A percentile compares a stretch with the other conserved stretches of the same genome.
Evolutionary conservation across 352 stramenopile genomes (phyloP).

Genomic region (Globisporangium sylvaticum): DNA sequence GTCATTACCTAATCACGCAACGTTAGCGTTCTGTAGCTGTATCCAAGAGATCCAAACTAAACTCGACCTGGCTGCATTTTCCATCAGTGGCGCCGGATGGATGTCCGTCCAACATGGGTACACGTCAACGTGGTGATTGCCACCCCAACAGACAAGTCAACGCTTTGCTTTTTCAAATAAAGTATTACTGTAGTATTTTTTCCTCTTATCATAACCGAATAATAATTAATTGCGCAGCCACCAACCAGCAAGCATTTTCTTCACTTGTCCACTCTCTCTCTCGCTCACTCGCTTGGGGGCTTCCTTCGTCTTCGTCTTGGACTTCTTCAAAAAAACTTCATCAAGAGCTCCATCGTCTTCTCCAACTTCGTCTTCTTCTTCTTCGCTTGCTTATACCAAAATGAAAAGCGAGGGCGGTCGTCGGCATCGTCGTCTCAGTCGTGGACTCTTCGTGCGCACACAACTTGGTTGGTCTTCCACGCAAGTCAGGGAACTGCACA

Average conservation of each 20-base stretch:
- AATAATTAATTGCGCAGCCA: neutral
- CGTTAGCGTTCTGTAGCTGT: too few species aligned
- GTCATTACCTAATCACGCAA: too few species aligned
- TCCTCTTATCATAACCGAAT: slow-evolving; percentile 6
- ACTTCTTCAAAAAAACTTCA: neutral
- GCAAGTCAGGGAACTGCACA: neutral
- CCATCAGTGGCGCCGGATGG: neutral
- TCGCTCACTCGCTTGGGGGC: neutral
- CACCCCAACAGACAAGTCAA: neutral
- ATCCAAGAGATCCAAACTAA: too few species aligned
- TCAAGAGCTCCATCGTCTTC: neutral
- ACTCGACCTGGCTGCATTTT: too few species aligned
- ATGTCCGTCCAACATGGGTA: neutral
- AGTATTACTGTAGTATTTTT: slow-evolving; percentile 9
- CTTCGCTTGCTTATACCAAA: slow-evolving; percentile 6
- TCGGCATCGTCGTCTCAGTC: neutral
- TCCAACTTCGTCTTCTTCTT: neutral
- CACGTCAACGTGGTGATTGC: neutral
- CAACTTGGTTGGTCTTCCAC: too few species aligned
- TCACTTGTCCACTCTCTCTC: neutral
- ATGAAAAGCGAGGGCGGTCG: neutral
- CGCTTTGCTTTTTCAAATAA: neutral
- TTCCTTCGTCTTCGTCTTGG: neutral
- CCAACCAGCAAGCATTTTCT: neutral
- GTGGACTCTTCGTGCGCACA: too few species aligned